Evolutionary conservation across 1,284 basidiomycete genomes (phyloP).

Genomic region (Cryptococcus neoformans): DNA sequence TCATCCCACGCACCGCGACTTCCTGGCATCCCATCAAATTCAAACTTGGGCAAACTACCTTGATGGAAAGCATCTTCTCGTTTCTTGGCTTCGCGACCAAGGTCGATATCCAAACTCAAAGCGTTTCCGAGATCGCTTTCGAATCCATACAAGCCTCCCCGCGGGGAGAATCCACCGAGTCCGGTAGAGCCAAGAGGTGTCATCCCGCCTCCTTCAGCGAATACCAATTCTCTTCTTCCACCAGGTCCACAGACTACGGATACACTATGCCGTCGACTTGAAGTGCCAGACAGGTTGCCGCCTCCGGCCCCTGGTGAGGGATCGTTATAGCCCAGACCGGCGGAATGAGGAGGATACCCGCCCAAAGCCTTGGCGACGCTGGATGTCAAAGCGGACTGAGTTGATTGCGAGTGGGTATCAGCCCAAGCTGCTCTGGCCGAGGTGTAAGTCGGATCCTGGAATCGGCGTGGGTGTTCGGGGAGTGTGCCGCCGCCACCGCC

Average conservation of each 20-base stretch:
- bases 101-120: constrained; percentile 60
- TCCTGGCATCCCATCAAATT: neutral
- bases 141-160: constrained; percentile 58
- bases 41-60: constrained; percentile 9
- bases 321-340: constrained; percentile 5
- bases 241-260: constrained; percentile 60
- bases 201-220: constrained; percentile 58
- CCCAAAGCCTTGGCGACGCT: constrained; percentile 31
- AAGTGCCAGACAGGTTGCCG: constrained; percentile 57
- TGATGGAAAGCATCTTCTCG: neutral
- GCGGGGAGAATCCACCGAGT: constrained; percentile 16
- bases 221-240: constrained; percentile 36
- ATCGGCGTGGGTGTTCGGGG: neutral
- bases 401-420: constrained; percentile 8
- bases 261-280: constrained; percentile 78
- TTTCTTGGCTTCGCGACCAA: neutral
- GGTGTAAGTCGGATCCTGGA: constrained; percentile 2
- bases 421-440: constrained; percentile 15
- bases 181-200: constrained; percentile 28
- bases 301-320: neutral
- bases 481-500: too few species aligned
- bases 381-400: constrained; percentile 23
- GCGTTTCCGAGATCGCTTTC: constrained; percentile 63
- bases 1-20: neutral
- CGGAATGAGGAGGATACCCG: constrained; percentile 24